These are phyloP conservation scores for Symbiotaphrina buchneri DNA, from an alignment of 495 filamentous ascomycete species.

Conservation along the genomic window DNA sequence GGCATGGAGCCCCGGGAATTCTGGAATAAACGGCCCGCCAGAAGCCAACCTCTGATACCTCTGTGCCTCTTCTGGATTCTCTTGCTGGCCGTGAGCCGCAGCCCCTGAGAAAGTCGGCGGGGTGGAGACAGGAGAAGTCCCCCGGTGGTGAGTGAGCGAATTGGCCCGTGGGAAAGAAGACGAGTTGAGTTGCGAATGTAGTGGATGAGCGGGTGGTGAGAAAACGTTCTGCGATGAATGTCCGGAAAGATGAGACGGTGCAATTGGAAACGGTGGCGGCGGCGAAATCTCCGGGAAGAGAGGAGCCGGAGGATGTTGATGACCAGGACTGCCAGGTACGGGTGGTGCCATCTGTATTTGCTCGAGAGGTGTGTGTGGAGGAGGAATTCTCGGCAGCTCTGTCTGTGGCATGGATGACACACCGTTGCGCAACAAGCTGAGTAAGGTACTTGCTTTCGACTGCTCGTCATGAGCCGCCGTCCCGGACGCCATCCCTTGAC, in stretches of 20 bases:
- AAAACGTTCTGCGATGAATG: slow-evolving; percentile 2
- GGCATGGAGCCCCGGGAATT: slow-evolving; percentile 17
- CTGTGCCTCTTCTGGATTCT: slow-evolving; percentile 25
- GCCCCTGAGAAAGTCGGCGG: no score
- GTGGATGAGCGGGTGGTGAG: background rate
- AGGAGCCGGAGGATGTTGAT: slow-evolving; percentile 15
- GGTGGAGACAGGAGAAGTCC: no score
- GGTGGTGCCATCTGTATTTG: slow-evolving; percentile 15
- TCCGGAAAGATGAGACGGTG: slow-evolving; percentile 8
- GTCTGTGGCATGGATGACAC: slow-evolving; percentile 7
- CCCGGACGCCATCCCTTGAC: slow-evolving; percentile 4
- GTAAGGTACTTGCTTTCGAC: slow-evolving; percentile 26
- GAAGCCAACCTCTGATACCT: slow-evolving; percentile 15
- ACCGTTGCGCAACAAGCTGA: slow-evolving; percentile 30
- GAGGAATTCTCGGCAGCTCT: slow-evolving; percentile 1
- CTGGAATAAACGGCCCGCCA: slow-evolving; percentile 21
- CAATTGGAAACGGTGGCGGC: slow-evolving; percentile 20
- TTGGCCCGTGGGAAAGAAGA: no score
- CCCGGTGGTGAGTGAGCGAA: no score
- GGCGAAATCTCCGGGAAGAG: slow-evolving; percentile 14
- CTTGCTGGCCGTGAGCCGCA: no score
- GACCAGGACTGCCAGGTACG: slow-evolving; percentile 16
- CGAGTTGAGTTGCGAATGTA: no score
- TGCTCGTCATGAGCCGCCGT: slow-evolving; percentile 9
- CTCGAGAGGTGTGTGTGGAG: slow-evolving; percentile 18